Percentiles rank a stretch among this genome's conserved stretches.
Conservation (phyloP, 306 rosid species). For the Herpetospermum pedunculosum region DNA sequence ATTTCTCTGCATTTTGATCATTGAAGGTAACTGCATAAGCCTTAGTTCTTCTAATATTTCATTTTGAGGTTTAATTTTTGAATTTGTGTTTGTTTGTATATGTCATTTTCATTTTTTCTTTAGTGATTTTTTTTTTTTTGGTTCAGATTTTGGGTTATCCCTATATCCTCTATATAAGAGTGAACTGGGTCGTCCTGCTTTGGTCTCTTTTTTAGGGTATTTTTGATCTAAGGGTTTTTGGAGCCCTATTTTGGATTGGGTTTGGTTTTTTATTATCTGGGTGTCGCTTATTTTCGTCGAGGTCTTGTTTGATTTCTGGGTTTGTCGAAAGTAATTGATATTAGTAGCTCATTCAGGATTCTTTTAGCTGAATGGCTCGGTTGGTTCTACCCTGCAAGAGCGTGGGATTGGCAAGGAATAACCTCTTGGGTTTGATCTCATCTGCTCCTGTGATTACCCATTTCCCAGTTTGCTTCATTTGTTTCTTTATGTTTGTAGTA, state of each 20-base stretch:
- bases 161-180: conserved; percentile 15
- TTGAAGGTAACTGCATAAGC: conserved; percentile 9
- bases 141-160: conserved; percentile 41
- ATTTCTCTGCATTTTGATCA: conserved; percentile 18
- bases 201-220: conserved; percentile 10
- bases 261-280: conserved; percentile 23
- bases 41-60: conserved; percentile 1
- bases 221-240: conserved; percentile 33
- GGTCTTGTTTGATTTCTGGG: not conserved
- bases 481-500: not conserved
- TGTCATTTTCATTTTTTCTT: conserved; percentile 1
- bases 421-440: conserved; percentile 42
- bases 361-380: conserved; percentile 35
- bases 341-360: conserved; percentile 16
- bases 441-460: conserved; percentile 39
- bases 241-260: conserved; percentile 6
- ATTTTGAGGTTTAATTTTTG: not conserved
- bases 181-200: conserved; percentile 7
- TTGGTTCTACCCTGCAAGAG: conserved; percentile 39
- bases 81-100: not conserved
- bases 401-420: conserved; percentile 32
- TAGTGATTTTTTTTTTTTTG: conserved; percentile 25
- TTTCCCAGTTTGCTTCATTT: conserved; percentile 5
- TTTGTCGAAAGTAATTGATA: not conserved
- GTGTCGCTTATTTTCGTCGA: conserved; percentile 3